Evolutionary conservation across 2,329 filamentous ascomycete genomes (phyloP), one percentile per base, ranked within the genome.

Genomic region (Fusarium agapanthi): DNA sequence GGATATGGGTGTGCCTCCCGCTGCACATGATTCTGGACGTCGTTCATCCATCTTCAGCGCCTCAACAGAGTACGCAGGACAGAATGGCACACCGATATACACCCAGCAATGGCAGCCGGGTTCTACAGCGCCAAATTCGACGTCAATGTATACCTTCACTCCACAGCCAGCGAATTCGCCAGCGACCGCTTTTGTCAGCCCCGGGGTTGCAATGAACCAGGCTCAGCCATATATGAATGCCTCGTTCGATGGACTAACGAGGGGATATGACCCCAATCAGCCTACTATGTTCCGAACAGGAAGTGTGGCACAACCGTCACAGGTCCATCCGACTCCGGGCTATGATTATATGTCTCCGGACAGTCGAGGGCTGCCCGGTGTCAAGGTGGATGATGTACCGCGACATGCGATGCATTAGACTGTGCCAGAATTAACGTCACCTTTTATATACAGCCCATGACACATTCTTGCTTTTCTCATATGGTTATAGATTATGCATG

Each of bases 101-200:
- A 69, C 79, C 12, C 81, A 81, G 34, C 76, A 81, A 15, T 88
- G 86, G 86, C 85, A 84, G 68, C 79, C 83, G 28, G 78, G 78
- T 20, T 85, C 86, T 7, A 80, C 82, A 2, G 80, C 83, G 1
- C 79, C 86, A 0, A 82, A 77, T 40, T 81, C 81, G 6, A 77
- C 85, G 2, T 72, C 85, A 1, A 78, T 88, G 68, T 88, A 88
- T 70, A 76, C 85, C 3, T 87, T 86, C 57, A 80, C 83, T 20
- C 76, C 82, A 12, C 83, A 86, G 58, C 81, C 82, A 28, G 69
- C 79, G 9, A 76, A 78, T 16, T 57, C 79, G 20, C 70, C 80
- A 37, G 72, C 78, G 37, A 61, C 79, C 4, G 71, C 80, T 2
- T 83, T 81, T 65, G 77, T 80, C 26, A 76, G 72, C 38, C 75